phyloP scores from a whole-genome alignment of 2,329 filamentous ascomycete genomes.

The Aureobasidium sp. region DNA sequence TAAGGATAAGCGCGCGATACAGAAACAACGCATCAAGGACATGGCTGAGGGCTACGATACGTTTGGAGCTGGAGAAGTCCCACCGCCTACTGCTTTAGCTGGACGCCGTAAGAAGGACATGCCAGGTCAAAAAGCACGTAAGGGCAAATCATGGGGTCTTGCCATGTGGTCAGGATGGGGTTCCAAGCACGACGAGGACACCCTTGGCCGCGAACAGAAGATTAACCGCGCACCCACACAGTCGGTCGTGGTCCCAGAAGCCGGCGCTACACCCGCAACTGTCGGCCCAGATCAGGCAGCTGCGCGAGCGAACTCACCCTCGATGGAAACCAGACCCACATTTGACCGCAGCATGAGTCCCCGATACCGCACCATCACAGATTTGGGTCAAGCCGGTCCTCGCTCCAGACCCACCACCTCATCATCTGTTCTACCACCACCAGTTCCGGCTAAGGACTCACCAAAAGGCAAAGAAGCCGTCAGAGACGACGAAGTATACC shows the following conservation, averaged over 20 bases:
- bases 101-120: slow-evolving; percentile 49
- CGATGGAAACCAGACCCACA: not conserved
- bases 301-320: not conserved
- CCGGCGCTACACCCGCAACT: not conserved
- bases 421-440: not conserved
- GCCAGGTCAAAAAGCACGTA: slow-evolving; percentile 38
- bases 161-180: slow-evolving; percentile 83
- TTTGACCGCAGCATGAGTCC: slow-evolving; percentile 8
- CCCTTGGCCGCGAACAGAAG: slow-evolving; percentile 53
- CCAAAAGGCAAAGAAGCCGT: not conserved
- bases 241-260: not conserved
- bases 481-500: not conserved
- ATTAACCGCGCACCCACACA: slow-evolving; percentile 27
- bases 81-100: slow-evolving; percentile 76
- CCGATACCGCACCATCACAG: not conserved
- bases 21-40: slow-evolving; percentile 65
- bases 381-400: slow-evolving; percentile 1
- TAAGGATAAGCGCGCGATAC: slow-evolving; percentile 61
- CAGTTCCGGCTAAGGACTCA: not conserved
- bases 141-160: slow-evolving; percentile 56
- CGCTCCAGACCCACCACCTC: not conserved
- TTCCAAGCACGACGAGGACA: slow-evolving; percentile 76
- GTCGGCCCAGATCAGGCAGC: not conserved
- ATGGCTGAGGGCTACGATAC: slow-evolving; percentile 62
- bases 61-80: slow-evolving; percentile 62